phyloP scores from a whole-genome alignment of 192 early-diverging fungal genomes.

The Rhizophagus prolifer region DNA sequence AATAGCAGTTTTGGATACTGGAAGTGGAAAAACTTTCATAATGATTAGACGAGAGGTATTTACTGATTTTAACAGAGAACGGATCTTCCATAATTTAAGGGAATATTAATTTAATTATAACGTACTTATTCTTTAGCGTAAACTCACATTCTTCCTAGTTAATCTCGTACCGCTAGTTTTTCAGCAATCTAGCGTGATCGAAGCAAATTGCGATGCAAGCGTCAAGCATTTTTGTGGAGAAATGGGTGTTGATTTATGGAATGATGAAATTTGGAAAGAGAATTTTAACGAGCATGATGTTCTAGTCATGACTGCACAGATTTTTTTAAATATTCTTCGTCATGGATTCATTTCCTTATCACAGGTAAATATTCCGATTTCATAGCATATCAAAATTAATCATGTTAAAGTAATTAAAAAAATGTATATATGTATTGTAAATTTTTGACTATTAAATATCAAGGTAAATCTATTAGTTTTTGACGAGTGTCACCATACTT shows the following conservation, averaged over 20 bases:
- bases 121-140: slow-evolving; percentile 35
- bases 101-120: too few species aligned
- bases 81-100: too few species aligned
- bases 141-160: slow-evolving; percentile 75
- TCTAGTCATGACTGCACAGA: slow-evolving; percentile 85
- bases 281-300: slow-evolving; percentile 65
- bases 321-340: slow-evolving; percentile 76
- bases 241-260: slow-evolving; percentile 65
- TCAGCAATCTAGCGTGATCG: slow-evolving; percentile 83
- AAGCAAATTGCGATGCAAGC: slow-evolving; percentile 58
- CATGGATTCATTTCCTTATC: slow-evolving; percentile 66
- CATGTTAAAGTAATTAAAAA: too few species aligned
- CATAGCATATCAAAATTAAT: too few species aligned
- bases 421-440: too few species aligned
- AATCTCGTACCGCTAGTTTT: slow-evolving; percentile 83
- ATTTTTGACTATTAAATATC: background rate
- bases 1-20: slow-evolving; percentile 90
- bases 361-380: slow-evolving; percentile 42
- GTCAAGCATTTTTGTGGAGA: slow-evolving; percentile 70
- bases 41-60: too few species aligned
- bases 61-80: too few species aligned
- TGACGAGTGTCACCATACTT: slow-evolving; percentile 93
- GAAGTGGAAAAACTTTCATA: slow-evolving; percentile 92
- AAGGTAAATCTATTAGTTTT: slow-evolving; percentile 86
- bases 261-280: slow-evolving; percentile 55